These are phyloP conservation scores for Candida pseudoviswanathii DNA, from an alignment of 1,139 yeast species.

Conservation along the genomic window DNA sequence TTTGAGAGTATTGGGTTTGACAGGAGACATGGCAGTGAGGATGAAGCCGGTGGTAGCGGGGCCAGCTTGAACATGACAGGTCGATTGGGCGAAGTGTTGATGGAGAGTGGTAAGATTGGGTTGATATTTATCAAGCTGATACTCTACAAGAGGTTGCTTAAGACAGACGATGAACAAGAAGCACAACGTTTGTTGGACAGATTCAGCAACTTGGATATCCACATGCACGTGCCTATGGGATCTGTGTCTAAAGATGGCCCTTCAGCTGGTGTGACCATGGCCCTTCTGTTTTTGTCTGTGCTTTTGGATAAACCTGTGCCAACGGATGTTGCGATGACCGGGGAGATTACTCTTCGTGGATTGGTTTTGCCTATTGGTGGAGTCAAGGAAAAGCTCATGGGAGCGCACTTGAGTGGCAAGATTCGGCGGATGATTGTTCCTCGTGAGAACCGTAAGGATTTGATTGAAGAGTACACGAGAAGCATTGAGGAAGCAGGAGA, in stretches of 20 bases:
- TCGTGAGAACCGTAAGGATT: conserved; percentile 66
- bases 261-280: conserved; percentile 90
- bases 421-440: conserved; percentile 68
- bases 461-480: conserved; percentile 58
- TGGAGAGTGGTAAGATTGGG: conserved; percentile 84
- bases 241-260: conserved; percentile 92
- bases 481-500: conserved; percentile 34
- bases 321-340: conserved; percentile 83
- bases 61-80: conserved; percentile 72
- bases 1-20: conserved; percentile 76
- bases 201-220: conserved; percentile 62
- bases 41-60: conserved; percentile 18
- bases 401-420: conserved; percentile 70
- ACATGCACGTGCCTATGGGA: conserved; percentile 89
- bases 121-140: conserved; percentile 72
- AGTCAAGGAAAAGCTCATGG: conserved; percentile 77
- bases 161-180: conserved; percentile 13
- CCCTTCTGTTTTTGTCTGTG: conserved; percentile 74
- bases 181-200: conserved; percentile 36
- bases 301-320: conserved; percentile 70
- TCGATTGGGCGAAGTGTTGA: conserved; percentile 76
- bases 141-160: conserved; percentile 36
- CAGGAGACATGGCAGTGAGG: conserved; percentile 42
- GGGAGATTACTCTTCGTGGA: conserved; percentile 87
- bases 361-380: conserved; percentile 91